phyloP scores from a whole-genome alignment of 257 asterid species.

The Solanum ahanhuiri region DNA sequence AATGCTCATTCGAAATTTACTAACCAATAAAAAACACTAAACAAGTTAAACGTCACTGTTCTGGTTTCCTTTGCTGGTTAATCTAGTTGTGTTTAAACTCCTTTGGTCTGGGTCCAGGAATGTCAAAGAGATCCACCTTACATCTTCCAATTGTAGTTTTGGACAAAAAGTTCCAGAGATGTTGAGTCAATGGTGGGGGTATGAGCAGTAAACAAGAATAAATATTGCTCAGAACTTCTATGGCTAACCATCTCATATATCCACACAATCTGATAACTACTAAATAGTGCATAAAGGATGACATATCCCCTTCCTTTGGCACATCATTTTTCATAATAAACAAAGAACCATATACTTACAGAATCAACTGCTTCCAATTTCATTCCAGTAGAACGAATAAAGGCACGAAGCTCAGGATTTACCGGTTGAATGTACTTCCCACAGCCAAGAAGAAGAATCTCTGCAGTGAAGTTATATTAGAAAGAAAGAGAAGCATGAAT shows the following conservation, averaged over 20 bases:
- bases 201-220: neutral
- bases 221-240: neutral
- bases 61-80: too few relatives aligned
- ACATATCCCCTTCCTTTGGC: neutral
- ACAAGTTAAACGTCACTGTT: too few relatives aligned
- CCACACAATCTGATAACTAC: neutral
- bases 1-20: neutral
- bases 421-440: slow-evolving; percentile 75
- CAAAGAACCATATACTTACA: slow-evolving; percentile 26
- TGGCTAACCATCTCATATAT: neutral
- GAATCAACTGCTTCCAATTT: slow-evolving; percentile 80
- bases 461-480: slow-evolving; percentile 17
- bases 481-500: neutral
- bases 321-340: neutral
- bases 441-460: slow-evolving; percentile 74
- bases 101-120: neutral
- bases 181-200: neutral
- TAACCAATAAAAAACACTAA: neutral
- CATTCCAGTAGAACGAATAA: slow-evolving; percentile 86
- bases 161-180: neutral
- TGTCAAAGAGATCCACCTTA: neutral
- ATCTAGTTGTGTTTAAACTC: neutral
- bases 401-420: slow-evolving; percentile 59
- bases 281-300: neutral
- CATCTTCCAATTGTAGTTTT: neutral